Conservation (phyloP, 2,329 filamentous ascomycete species). For the Thelonectria blattea region DNA sequence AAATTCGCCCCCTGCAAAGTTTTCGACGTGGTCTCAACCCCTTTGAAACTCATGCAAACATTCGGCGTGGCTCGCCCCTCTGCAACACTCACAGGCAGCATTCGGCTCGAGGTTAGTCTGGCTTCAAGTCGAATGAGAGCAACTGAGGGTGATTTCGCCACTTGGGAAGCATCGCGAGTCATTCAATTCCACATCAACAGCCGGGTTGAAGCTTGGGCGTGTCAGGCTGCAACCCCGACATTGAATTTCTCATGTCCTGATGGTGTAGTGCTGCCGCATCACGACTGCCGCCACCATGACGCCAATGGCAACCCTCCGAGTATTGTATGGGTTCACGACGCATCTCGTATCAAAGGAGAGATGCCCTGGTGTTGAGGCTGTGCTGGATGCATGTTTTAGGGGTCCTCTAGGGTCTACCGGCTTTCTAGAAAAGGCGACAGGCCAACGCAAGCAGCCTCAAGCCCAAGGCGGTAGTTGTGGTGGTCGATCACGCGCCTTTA, state of each 20-base stretch:
- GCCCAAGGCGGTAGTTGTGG: conserved; percentile 12
- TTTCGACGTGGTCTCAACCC: background rate
- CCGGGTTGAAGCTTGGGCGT: background rate
- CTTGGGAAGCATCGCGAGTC: background rate
- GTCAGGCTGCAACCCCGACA: background rate
- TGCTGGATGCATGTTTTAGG: conserved; percentile 20
- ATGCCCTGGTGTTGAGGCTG: conserved; percentile 20
- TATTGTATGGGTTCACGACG: background rate
- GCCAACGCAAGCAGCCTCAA: conserved; percentile 4
- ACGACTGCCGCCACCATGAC: conserved; percentile 1
- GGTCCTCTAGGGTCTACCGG: conserved; percentile 13
- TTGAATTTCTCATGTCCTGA: background rate
- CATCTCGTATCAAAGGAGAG: conserved; percentile 10
- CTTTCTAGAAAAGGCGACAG: conserved; percentile 13
- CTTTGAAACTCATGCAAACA: background rate
- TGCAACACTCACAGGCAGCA: background rate
- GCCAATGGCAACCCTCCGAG: background rate
- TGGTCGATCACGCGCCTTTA: conserved; percentile 12
- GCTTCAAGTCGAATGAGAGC: background rate
- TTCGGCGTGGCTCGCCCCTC: background rate
- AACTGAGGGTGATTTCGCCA: background rate
- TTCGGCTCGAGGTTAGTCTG: background rate
- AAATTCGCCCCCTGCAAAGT: background rate
- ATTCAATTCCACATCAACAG: background rate
- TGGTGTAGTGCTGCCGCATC: background rate